Percentiles rank a stretch among this genome's conserved stretches.
phyloP scores from a whole-genome alignment of 1,139 yeast species.

The Yamadazyma dushanensis region DNA sequence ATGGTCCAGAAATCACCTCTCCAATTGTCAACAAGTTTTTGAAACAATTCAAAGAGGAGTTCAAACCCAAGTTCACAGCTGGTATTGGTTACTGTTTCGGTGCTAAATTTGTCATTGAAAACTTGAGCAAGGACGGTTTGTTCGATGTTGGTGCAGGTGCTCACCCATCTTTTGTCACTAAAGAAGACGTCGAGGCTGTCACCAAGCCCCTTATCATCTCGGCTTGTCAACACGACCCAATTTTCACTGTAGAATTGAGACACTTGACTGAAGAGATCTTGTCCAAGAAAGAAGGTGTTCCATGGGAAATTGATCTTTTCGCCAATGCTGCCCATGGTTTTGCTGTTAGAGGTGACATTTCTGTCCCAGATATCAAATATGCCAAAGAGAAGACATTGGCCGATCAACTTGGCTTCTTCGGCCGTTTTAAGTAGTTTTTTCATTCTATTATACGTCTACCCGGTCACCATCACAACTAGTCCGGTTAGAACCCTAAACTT shows the following conservation, averaged over 20 bases:
- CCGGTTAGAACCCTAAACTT: too few relatives aligned
- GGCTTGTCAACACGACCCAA: conserved; percentile 68
- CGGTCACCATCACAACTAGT: too few relatives aligned
- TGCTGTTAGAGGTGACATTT: conserved; percentile 71
- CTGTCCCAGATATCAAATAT: conserved; percentile 52
- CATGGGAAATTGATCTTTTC: conserved; percentile 60
- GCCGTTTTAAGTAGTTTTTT: conserved; percentile 1
- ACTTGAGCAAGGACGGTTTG: conserved; percentile 47
- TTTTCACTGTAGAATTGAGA: conserved; percentile 66
- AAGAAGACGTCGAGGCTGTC: conserved; percentile 62
- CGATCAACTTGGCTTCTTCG: conserved; percentile 50
- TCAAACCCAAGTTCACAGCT: conserved; percentile 52
- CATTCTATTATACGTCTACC: too few relatives aligned
- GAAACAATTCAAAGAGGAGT: conserved; percentile 38
- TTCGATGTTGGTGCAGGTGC: conserved; percentile 69
- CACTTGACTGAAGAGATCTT: conserved; percentile 58
- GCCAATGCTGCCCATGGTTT: conserved; percentile 72
- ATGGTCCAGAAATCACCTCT: conserved; percentile 46
- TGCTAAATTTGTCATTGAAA: conserved; percentile 63
- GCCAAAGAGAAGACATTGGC: conserved; percentile 68
- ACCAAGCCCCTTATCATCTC: conserved; percentile 63
- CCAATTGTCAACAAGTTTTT: conserved; percentile 45
- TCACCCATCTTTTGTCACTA: conserved; percentile 73
- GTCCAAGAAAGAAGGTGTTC: conserved; percentile 36
- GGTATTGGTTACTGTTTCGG: conserved; percentile 86